Evolutionary conservation across 2,329 filamentous ascomycete genomes (phyloP), one percentile per base, ranked within the genome.

Genomic region (Fusarium sp.): DNA sequence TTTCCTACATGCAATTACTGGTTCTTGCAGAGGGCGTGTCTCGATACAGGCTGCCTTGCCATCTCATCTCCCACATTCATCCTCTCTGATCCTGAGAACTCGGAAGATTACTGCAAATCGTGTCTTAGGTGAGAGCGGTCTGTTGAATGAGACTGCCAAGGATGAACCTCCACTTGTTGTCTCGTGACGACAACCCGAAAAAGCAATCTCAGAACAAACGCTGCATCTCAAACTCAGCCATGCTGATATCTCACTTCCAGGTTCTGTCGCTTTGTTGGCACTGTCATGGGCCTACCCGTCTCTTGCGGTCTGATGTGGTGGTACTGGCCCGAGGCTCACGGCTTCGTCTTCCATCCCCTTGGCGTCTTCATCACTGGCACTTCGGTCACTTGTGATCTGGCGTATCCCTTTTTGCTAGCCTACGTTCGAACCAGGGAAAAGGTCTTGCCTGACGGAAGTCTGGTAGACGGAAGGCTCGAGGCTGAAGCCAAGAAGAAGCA

Each of bases 251-350:
- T 44, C 33, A n/a, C 44, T 31, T 51, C 19, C 35, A 87, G 85
- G 84, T 79, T 83, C 35, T 83, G 80, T 37, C 82, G 86, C 56
- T 80, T 82, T 18, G 61, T 83, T 5, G 85, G 85, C 9, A 83
- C 84, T 3, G 57, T 85, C 14, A 76, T 82, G 64, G 84, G 85
- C 4, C 77, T 86, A 23, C 78, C 82, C 10, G 62, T 81, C 16
- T 79, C 78, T 46, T 83, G 82, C 58, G 76, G 76, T 14, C 70
- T 85, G 46, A 76, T 84, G n/a, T 86, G 84, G 84, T 85, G 82
- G 79, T 82, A 82, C 70, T 87, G 86, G 86, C 85, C 84, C 7
- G 86, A 87, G 62, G 83, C 85, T 3, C 84, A 87, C 72, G 82
- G 80, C 16, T 88, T 86, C 73, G 82, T 85, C 35, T 77, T 81